Evolutionary conservation across 257 asterid species (phyloP), one percentile per base, ranked within the genome.

Genomic region (Jaltomata sinuosa): DNA sequence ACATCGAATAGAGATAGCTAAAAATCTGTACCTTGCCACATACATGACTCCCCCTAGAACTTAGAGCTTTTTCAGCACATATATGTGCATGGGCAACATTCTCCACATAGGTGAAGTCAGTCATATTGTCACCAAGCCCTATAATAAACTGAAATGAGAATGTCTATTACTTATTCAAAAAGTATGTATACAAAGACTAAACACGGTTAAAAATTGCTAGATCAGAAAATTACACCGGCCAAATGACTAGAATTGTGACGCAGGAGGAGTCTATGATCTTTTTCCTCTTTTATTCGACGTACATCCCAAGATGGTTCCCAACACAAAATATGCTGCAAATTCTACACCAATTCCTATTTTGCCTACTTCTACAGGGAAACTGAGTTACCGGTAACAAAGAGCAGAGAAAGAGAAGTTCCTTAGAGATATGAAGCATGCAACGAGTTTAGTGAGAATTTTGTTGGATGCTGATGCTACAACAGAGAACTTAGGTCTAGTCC

Each of bases 111-210:
- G 98, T 94, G 89, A 95, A 94, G 88, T 95, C 98, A 19, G 92
- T 85, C 82, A 85, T 74, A 85, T 87, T 91, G 84, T 88, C 83
- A 83, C 93, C 94, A 88, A 93, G 90, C 89, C 98, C 98, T 95
- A 93, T 89, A 90, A 94, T 92, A 90, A 93, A 94, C 98, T 95
- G 98, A 93, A 91, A 95, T 94, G 98, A 94, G 97, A 95, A 91
- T 89, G 90, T 84, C 92, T 89, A 92, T 93, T 89, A 93, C 97
- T 92, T 90, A 93, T 88, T 91, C 93, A 87, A 91, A 94, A 88
- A 84, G 87, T 84, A 81, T 50, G 83, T 45, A 59, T 34, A 57
- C 82, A 84, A 32, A 15, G 10, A 22, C 49, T 18, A 47, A 45
- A 84, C 82, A 67, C 22, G 76, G 82, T 45, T 57, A 88, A 68